Conservation (phyloP, 2,329 filamentous ascomycete genomes). For the Clonostachys rhizophaga region DNA sequence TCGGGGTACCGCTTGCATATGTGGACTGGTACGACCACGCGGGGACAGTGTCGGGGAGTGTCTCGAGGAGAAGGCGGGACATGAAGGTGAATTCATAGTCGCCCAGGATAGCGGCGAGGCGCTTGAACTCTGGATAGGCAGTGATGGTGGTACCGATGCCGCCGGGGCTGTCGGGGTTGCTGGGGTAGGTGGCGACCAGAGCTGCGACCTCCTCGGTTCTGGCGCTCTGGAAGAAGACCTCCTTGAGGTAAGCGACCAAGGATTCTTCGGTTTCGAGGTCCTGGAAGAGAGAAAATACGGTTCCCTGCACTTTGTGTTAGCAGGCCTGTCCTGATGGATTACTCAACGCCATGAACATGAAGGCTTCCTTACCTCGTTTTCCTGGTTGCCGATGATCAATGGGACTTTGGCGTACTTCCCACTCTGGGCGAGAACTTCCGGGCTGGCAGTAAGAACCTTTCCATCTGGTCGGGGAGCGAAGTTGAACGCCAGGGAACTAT, state of each 20-base stretch:
- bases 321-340: too few relatives aligned
- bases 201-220: conserved; percentile 28
- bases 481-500: conserved; percentile 50
- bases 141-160: conserved; percentile 52
- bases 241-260: conserved; percentile 46
- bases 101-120: conserved; percentile 56
- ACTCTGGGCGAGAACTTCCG: conserved; percentile 38
- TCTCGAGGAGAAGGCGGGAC: conserved; percentile 36
- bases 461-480: conserved; percentile 61
- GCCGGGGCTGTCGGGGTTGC: conserved; percentile 56
- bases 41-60: conserved; percentile 32
- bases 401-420: conserved; percentile 54
- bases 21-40: conserved; percentile 57
- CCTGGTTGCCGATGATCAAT: conserved; percentile 59
- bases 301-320: conserved; percentile 26
- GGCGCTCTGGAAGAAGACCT: conserved; percentile 42
- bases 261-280: conserved; percentile 52
- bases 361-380: conserved; percentile 43
- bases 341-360: too few relatives aligned
- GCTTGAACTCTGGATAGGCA: conserved; percentile 62
- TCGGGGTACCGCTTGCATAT: conserved; percentile 53
- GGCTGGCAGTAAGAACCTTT: conserved; percentile 42
- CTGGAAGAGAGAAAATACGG: conserved; percentile 56
- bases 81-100: conserved; percentile 50
- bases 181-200: conserved; percentile 50